phyloP scores from a whole-genome alignment of 805 yeast species.

The Blastobotrys peoriensis region DNA sequence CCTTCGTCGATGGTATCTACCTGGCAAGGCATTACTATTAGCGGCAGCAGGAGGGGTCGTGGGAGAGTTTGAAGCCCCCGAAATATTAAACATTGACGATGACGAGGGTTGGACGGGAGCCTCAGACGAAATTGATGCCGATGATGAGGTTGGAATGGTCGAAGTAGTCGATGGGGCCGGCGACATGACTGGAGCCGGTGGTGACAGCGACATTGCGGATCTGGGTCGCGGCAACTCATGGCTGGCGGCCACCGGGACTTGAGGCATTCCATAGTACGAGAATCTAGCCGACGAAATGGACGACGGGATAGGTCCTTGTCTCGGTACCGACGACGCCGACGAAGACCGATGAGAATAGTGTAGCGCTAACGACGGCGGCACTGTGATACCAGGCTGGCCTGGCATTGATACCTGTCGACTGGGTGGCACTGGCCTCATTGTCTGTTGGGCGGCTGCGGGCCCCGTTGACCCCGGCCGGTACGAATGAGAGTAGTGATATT shows the following conservation, averaged over 20 bases:
- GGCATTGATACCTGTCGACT: not conserved
- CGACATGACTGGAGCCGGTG: not conserved
- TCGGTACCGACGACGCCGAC: not conserved
- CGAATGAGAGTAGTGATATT: not conserved
- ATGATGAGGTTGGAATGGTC: not conserved
- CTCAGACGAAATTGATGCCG: not conserved
- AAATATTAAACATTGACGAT: not conserved
- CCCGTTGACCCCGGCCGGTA: not conserved
- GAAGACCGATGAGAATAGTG: not conserved
- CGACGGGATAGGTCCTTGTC: not conserved
- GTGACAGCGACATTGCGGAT: not conserved
- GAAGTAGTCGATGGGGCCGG: not conserved
- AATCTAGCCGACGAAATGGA: not conserved
- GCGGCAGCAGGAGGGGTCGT: slow-evolving; percentile 1
- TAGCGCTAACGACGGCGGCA: not conserved
- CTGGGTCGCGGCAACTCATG: not conserved
- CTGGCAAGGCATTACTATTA: slow-evolving; percentile 13
- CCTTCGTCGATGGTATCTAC: slow-evolving; percentile 16
- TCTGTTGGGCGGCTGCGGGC: not conserved
- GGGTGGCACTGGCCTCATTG: not conserved
- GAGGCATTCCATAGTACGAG: not conserved
- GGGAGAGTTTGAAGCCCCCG: not conserved
- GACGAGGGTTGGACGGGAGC: not conserved
- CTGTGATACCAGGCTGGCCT: not conserved
- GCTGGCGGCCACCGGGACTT: not conserved